Conservation (phyloP, 2,329 filamentous ascomycete genomes). For the Moelleriella libera region DNA sequence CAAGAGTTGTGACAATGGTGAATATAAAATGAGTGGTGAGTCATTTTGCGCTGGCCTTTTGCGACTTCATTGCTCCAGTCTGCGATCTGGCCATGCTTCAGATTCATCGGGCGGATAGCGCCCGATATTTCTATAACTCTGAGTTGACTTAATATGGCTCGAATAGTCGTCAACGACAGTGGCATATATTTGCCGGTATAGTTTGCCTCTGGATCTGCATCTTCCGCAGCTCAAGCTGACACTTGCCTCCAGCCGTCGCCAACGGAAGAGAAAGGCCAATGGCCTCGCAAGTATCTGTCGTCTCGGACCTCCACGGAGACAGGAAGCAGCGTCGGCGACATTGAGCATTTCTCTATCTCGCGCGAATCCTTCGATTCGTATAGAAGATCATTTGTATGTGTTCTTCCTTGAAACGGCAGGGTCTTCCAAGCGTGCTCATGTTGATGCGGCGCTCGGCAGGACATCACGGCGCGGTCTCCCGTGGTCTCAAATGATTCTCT, state of each 20-base stretch:
- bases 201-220: background rate
- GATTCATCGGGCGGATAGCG: no score
- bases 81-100: no score
- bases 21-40: slow-evolving; percentile 73
- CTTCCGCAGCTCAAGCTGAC: background rate
- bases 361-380: slow-evolving; percentile 97
- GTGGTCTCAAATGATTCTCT: slow-evolving; percentile 43
- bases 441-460: slow-evolving; percentile 32
- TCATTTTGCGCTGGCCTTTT: slow-evolving; percentile 5
- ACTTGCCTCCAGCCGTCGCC: slow-evolving; percentile 56
- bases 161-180: slow-evolving; percentile 85
- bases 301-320: slow-evolving; percentile 41
- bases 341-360: slow-evolving; percentile 89
- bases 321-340: slow-evolving; percentile 56
- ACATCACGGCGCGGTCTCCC: slow-evolving; percentile 80
- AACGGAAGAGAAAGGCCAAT: slow-evolving; percentile 69
- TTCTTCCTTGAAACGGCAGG: background rate
- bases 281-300: slow-evolving; percentile 43
- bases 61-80: background rate
- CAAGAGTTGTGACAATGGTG: slow-evolving; percentile 48
- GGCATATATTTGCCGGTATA: slow-evolving; percentile 83
- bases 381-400: slow-evolving; percentile 77
- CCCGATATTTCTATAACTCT: no score
- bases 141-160: background rate
- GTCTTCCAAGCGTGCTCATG: no score